Base-by-base conservation (phyloP, 805 yeast genomes). In the Ogataea nonfermentans region DNA sequence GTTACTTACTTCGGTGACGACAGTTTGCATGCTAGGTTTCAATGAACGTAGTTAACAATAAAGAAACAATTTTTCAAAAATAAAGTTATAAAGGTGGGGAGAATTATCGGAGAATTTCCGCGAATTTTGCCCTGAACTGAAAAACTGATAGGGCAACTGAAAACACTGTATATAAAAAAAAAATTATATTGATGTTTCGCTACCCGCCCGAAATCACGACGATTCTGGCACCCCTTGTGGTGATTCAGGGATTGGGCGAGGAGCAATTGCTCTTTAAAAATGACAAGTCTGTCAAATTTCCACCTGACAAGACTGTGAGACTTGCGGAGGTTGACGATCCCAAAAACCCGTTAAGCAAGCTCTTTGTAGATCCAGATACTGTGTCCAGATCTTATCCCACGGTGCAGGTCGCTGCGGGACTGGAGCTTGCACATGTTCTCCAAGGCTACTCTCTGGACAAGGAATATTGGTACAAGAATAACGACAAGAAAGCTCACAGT, bases 221-320 rank as follows among this genome's bases (percentile, higher is more conserved):
- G 1, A 56, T 68, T 19, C 49, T 62, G 32, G 56, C 67, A 0
- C 76, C 76, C 0, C 46, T 71, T 36, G 65, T 71, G 15, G 51
- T 64, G 1, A 44, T 71, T 2, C 76, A 71, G 41, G 76, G 76
- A 1, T 44, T 71, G 4, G 71, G 68, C 2, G 40, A 46, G 13
- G 49, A 51, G 24, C 49, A 52, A 4, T n/a, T 27, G 10, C 32
- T 24, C 16, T 20, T 24, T 32, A 40, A 37, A 20, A 20, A 19
- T 16, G 5, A 25, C 37, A 14, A 28, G 13, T 19, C 3, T 2
- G 14, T 10, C 4, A 30, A 24, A 22, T 34, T 22, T 13, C 35
- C 37, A 6, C 28, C 35, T 10, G 57, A 53, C 31, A 37, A 46
- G 28, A n/a, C 23, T 3, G 28, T 47, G 1, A 31, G 23, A 9